Conservation (phyloP, 768 basidiomycete species). For the Boletus reticuloceps region DNA sequence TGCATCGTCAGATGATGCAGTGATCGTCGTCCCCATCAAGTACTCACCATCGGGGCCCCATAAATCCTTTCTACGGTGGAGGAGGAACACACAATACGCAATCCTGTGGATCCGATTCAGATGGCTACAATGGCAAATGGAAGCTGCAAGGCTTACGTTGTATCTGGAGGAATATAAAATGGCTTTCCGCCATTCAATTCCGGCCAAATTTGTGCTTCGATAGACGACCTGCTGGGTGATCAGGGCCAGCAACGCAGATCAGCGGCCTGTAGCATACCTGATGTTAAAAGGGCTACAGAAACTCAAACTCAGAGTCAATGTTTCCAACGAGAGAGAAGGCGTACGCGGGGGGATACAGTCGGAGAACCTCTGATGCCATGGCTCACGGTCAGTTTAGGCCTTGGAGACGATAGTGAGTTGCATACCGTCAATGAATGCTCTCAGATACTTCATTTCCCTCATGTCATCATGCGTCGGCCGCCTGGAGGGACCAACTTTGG, state of each 20-base stretch:
- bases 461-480: constrained; percentile 57
- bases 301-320: background rate
- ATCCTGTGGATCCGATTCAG: constrained; percentile 2
- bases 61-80: constrained; percentile 39
- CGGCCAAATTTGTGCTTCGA: constrained; percentile 20
- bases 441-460: constrained; percentile 58
- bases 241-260: background rate
- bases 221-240: constrained; percentile 12
- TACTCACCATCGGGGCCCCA: constrained; percentile 37
- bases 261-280: constrained; percentile 10
- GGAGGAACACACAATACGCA: constrained; percentile 26
- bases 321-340: background rate
- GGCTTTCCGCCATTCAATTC: constrained; percentile 37
- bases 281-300: constrained; percentile 18
- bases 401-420: background rate
- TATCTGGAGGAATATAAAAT: constrained; percentile 48
- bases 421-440: constrained; percentile 64
- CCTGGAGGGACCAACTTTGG: constrained; percentile 45
- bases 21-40: background rate
- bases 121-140: background rate
- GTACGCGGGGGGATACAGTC: constrained; percentile 32
- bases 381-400: background rate
- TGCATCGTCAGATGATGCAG: background rate
- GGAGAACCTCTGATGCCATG: constrained; percentile 26
- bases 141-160: constrained; percentile 15